Evolutionary conservation across 371 early-diverging fungal genomes (phyloP).

Genomic region (Actinomucor elegans): DNA sequence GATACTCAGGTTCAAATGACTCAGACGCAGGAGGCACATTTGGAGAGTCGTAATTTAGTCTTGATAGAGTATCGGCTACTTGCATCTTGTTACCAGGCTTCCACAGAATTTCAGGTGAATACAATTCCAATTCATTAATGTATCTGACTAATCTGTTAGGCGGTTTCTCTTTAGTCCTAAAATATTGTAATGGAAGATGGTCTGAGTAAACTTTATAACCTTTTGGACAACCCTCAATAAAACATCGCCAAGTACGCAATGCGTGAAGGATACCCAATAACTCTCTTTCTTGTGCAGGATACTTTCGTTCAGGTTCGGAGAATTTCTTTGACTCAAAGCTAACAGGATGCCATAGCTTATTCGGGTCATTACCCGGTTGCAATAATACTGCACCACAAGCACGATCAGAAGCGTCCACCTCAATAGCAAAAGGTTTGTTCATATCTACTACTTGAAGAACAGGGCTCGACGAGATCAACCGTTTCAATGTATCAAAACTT

Average conservation of each 20-base stretch:
- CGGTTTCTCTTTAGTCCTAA: slow-evolving; percentile 27
- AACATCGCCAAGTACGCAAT: slow-evolving; percentile 30
- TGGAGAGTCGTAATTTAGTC: slow-evolving; percentile 6
- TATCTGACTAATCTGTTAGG: slow-evolving; percentile 21
- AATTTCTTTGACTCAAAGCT: slow-evolving; percentile 31
- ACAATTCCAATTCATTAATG: slow-evolving; percentile 20
- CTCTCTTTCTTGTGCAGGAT: slow-evolving; percentile 37
- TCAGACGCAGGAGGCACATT: neutral
- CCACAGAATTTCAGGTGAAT: slow-evolving; percentile 24
- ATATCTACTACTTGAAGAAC: neutral
- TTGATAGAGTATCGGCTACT: slow-evolving; percentile 27
- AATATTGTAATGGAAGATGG: too few species aligned
- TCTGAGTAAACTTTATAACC: too few species aligned
- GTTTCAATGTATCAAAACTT: slow-evolving; percentile 1
- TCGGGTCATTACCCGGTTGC: neutral
- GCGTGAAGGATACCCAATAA: slow-evolving; percentile 34
- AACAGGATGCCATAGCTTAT: neutral
- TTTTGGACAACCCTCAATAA: slow-evolving; percentile 9
- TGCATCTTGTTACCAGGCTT: slow-evolving; percentile 27
- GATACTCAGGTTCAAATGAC: neutral
- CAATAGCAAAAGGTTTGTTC: neutral
- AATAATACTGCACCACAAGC: neutral
- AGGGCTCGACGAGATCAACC: neutral
- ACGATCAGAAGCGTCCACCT: too few species aligned
- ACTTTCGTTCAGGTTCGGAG: slow-evolving; percentile 19